Base-by-base conservation (phyloP, 176 grass and related monocot genomes). In the Saccharum spontaneum region DNA sequence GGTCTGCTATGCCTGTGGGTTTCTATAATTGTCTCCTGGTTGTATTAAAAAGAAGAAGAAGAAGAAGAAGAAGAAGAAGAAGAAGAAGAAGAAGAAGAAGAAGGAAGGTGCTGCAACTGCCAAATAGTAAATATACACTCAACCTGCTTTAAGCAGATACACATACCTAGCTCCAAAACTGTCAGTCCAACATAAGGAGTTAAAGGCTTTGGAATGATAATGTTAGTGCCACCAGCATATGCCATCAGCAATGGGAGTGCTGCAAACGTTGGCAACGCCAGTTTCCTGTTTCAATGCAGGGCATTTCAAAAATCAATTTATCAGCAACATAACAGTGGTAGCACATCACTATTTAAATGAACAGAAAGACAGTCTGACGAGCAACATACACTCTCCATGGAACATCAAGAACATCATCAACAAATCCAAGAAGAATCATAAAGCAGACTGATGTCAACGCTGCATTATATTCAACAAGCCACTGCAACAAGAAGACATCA, bases 381-480 rank as follows among this genome's bases (percentile, higher is more conserved):
- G 59, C 31, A 90, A 91, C 97, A 72, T 99, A 99, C 97, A 96
- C 91, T 96, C 97, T 96, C 97, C 97, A 99, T 48, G 97, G 97
- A 72, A 99, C 33, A 85, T 99, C 97, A 77, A 99, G 93, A 86
- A 99, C 97, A 94, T 99, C 97, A 43, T 99, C 97, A 7, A 99
- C 92, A 92, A 99, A 99, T 84, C 97, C 97, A 86, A 99, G 97
- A 73, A 99, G 93, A 88, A 95, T 94, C 97, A 99, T 99, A 86
- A 99, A 99, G 76, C 97, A 99, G 55, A 99, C 90, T 71, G 91
- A 99, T 68, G 97, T 94, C 69, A 99, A 80, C 64, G 97, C 93
- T 31, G 97, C 94, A 88, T 99, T 99, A 72, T 96, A 99, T 88
- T 99, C 97, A 69, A 99, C 93, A 84, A 99, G 93, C 97, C 97